phyloP scores from a whole-genome alignment of 106 monocot genomes.

The Allium fistulosum region DNA sequence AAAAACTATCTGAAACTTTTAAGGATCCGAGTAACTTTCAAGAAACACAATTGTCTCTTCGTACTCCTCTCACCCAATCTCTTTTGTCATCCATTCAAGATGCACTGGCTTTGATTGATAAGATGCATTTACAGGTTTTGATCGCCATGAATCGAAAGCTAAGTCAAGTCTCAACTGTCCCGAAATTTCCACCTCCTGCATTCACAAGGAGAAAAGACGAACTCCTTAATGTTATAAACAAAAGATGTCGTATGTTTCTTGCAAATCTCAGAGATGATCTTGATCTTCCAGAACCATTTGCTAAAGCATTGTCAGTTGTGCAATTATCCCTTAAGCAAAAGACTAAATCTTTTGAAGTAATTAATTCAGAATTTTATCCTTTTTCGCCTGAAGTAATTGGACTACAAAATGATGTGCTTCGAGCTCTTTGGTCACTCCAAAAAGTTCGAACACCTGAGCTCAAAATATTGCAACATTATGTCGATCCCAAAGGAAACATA shows the following conservation, averaged over 20 bases:
- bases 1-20: slow-evolving; percentile 40
- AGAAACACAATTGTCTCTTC: slow-evolving; percentile 13
- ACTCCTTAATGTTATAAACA: slow-evolving; percentile 24
- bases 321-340: slow-evolving; percentile 34
- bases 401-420: slow-evolving; percentile 51
- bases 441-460: slow-evolving; percentile 29
- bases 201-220: slow-evolving; percentile 9
- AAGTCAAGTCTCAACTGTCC: slow-evolving; percentile 16
- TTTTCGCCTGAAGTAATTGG: slow-evolving; percentile 33
- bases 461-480: slow-evolving; percentile 31
- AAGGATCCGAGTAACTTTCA: slow-evolving; percentile 27
- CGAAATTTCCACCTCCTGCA: slow-evolving; percentile 32
- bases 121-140: slow-evolving; percentile 38
- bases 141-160: slow-evolving; percentile 54
- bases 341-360: slow-evolving; percentile 16
- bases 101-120: slow-evolving; percentile 30
- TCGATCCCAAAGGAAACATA: slow-evolving; percentile 32
- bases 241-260: slow-evolving; percentile 22
- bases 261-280: slow-evolving; percentile 17
- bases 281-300: slow-evolving; percentile 44
- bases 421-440: slow-evolving; percentile 62
- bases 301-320: slow-evolving; percentile 65
- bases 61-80: slow-evolving; percentile 24
- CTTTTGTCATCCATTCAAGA: slow-evolving; percentile 35
- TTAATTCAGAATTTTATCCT: slow-evolving; percentile 37